Conservation (phyloP, 2,329 filamentous ascomycete genomes). For the Talaromyces rugulosus region DNA sequence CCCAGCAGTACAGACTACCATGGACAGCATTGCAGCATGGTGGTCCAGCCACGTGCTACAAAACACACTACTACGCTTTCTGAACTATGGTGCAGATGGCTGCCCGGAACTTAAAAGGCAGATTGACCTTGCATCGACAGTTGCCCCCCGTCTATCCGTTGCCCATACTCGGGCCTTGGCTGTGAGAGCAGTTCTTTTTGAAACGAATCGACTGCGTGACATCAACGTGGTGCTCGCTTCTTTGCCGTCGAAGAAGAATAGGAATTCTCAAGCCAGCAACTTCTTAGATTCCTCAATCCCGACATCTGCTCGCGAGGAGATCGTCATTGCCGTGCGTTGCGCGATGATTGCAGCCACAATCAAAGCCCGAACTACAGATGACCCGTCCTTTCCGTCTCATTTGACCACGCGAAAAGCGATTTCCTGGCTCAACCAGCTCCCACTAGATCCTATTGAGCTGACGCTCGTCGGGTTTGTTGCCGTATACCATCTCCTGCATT, state of each 20-base stretch:
- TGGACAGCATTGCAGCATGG: slow-evolving; percentile 90
- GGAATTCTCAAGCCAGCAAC: slow-evolving; percentile 30
- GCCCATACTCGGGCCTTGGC: slow-evolving; percentile 58
- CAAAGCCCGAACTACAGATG: slow-evolving; percentile 31
- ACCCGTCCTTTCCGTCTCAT: slow-evolving; percentile 28
- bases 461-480: slow-evolving; percentile 40
- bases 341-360: slow-evolving; percentile 56
- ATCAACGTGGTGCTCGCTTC: slow-evolving; percentile 52
- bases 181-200: slow-evolving; percentile 56
- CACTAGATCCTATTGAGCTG: slow-evolving; percentile 40
- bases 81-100: slow-evolving; percentile 50
- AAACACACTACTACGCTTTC: slow-evolving; percentile 60
- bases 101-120: slow-evolving; percentile 43
- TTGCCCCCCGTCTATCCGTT: slow-evolving; percentile 73
- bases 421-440: slow-evolving; percentile 38
- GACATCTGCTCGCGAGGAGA: slow-evolving; percentile 46
- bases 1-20: slow-evolving; percentile 74
- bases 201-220: slow-evolving; percentile 47
- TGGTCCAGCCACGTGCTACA: slow-evolving; percentile 74
- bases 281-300: slow-evolving; percentile 55
- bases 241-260: slow-evolving; percentile 40
- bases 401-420: slow-evolving; percentile 39
- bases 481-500: slow-evolving; percentile 38
- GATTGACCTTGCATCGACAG: slow-evolving; percentile 65
- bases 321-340: slow-evolving; percentile 55